Evolutionary conservation across 2,329 filamentous ascomycete species (phyloP).

Genomic region (Aspergillus hiratsukae): DNA sequence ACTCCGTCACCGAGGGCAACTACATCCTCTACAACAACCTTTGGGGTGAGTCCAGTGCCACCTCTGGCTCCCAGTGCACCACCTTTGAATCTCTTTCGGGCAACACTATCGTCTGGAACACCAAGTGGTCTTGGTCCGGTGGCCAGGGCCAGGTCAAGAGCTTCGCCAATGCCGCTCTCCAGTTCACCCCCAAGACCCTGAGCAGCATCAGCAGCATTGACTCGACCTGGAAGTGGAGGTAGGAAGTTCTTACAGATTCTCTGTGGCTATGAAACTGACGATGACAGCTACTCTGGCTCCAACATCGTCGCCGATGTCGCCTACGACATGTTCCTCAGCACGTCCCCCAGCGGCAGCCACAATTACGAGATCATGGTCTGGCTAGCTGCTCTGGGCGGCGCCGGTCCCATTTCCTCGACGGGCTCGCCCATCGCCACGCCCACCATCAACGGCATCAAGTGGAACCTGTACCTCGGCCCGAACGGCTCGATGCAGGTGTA

Average conservation of each 20-base stretch:
- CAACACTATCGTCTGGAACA: conserved; percentile 40
- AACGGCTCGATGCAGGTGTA: conserved; percentile 57
- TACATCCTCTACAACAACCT: conserved; percentile 53
- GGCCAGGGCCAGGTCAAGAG: conserved; percentile 43
- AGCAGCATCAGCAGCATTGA: conserved; percentile 39
- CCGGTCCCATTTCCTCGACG: conserved; percentile 50
- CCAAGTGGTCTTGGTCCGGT: conserved; percentile 44
- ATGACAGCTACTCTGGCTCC: conserved; percentile 44
- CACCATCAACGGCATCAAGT: conserved; percentile 51
- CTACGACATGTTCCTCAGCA: conserved; percentile 58
- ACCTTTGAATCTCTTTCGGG: conserved; percentile 35
- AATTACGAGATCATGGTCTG: conserved; percentile 66
- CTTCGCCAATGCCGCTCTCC: conserved; percentile 43
- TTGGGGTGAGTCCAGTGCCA: conserved; percentile 42
- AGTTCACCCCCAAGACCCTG: conserved; percentile 31
- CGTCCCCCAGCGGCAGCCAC: conserved; percentile 42
- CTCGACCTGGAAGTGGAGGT: conserved; percentile 45
- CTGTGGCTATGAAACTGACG: conserved; percentile 3
- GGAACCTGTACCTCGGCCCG: conserved; percentile 57
- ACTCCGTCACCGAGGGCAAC: conserved; percentile 31
- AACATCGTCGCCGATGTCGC: conserved; percentile 55
- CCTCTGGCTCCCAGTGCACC: conserved; percentile 42
- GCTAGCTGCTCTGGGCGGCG: conserved; percentile 55
- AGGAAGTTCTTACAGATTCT: conserved; percentile 5
- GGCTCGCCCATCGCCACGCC: conserved; percentile 52